Base-by-base conservation (phyloP, 1,284 basidiomycete species). In the Anthracocystis walkeri region DNA sequence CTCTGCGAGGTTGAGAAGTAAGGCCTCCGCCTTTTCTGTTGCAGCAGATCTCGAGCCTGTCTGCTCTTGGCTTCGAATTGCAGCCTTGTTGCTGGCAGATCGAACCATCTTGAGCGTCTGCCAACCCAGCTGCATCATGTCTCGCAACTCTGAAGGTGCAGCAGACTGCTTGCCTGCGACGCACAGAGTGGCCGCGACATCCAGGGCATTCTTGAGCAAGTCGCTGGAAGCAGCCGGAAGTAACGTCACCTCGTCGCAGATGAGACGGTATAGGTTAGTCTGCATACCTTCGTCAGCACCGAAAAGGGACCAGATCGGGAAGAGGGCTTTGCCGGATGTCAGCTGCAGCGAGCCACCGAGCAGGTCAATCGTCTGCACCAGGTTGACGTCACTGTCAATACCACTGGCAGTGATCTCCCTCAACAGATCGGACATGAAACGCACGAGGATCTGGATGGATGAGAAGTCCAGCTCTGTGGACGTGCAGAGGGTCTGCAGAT, bases 121-220 rank as follows among this genome's bases (percentile, higher is more conserved):
- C 62, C 60, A 60, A 29, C 65, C 71, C 6, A 75, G 52, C 38
- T 62, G 55, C 62, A 75, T 48, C 51, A 75, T 48, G 29, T 68
- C 71, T 29, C 41, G 46, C 46, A 54, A 35, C 40, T 75, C 54
- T 5, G 62, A 44, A 27, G 66, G 55, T n/a, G 71, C 51, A 7
- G 54, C 66, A 27, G 71, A 65, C 55, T 69, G 54, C 46, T 56
- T 60, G 35, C 66, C 59, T 18, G 63, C 58, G 8, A 65, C 48
- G 33, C 71, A 60, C 7, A 80, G 65, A 7, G 71, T 76, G 10
- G 79, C 77, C 18, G 67, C 70, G 0, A 72, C 53, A 12, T 70
- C 53, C 1, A 86, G 58, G 3, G 82, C 81, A 10, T 84, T 81
- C 3, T 70, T 55, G 23, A 87, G 74, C 21, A 77, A 35, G n/a